Percentiles rank a stretch among this genome's conserved stretches.
phyloP scores from a whole-genome alignment of 805 yeast genomes.

The Candida multigemmis region DNA sequence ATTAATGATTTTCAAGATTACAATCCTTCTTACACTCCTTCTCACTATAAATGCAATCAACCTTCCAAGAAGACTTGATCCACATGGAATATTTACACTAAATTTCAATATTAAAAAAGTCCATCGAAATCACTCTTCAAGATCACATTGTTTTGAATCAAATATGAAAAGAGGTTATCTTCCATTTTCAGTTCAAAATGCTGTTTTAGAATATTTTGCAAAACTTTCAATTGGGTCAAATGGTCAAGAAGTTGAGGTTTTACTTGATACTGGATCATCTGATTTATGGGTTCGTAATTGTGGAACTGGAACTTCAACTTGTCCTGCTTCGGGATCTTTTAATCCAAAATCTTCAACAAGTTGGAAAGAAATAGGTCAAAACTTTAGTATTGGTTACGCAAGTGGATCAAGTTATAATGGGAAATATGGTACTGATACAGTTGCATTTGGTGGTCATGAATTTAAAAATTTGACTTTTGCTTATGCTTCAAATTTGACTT shows the following conservation, averaged over 20 bases:
- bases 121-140: too few species aligned
- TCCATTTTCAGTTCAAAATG: too few species aligned
- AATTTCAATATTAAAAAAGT: too few species aligned
- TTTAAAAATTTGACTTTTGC: slow-evolving; percentile 5
- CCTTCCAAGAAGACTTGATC: too few species aligned
- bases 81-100: too few species aligned
- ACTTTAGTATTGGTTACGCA: neutral
- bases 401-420: neutral
- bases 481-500: slow-evolving; percentile 3
- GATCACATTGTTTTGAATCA: too few species aligned
- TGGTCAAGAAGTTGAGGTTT: slow-evolving; percentile 7
- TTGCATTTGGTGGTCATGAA: slow-evolving; percentile 1
- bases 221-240: slow-evolving; percentile 10
- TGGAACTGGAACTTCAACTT: too few species aligned
- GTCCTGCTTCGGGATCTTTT: neutral
- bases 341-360: neutral
- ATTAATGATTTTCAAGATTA: too few species aligned
- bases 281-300: slow-evolving; percentile 17
- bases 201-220: too few species aligned
- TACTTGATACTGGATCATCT: slow-evolving; percentile 12
- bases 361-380: neutral
- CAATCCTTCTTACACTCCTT: too few species aligned
- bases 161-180: too few species aligned
- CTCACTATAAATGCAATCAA: too few species aligned
- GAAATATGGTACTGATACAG: neutral